Evolutionary conservation across 108 stramenopile species (phyloP).

Genomic region (Nitzschia putrida): DNA sequence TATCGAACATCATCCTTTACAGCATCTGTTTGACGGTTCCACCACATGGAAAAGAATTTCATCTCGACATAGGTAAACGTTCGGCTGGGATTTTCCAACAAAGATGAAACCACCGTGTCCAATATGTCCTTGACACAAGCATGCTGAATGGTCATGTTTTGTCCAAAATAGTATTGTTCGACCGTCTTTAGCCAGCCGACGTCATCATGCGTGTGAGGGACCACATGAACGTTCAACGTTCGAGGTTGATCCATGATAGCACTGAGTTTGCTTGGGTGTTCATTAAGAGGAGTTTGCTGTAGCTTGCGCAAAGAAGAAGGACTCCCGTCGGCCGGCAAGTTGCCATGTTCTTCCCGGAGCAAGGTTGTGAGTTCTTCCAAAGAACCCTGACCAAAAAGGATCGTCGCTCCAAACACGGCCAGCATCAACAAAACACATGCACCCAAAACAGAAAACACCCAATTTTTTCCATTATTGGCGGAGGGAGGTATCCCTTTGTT

Average conservation of each 20-base stretch:
- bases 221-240: conserved; percentile 79
- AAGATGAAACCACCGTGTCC: conserved; percentile 64
- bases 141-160: conserved; percentile 80
- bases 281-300: too few relatives aligned
- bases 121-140: conserved; percentile 85
- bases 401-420: too few relatives aligned
- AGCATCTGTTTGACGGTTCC: conserved; percentile 63
- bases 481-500: too few relatives aligned
- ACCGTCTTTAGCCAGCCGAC: conserved; percentile 95
- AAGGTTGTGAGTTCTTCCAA: too few relatives aligned
- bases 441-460: too few relatives aligned
- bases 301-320: too few relatives aligned
- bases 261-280: neutral
- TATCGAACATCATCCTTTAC: conserved; percentile 47
- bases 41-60: conserved; percentile 95
- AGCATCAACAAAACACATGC: too few relatives aligned
- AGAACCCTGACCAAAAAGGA: too few relatives aligned
- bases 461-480: too few relatives aligned
- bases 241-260: conserved; percentile 5
- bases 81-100: conserved; percentile 71
- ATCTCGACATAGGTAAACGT: conserved; percentile 94
- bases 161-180: conserved; percentile 91
- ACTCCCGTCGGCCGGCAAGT: too few relatives aligned
- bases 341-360: too few relatives aligned
- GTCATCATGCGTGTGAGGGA: conserved; percentile 92